These are phyloP conservation scores for Margaritispora aquatica DNA, from an alignment of 495 filamentous ascomycete species.

Conservation along the genomic window DNA sequence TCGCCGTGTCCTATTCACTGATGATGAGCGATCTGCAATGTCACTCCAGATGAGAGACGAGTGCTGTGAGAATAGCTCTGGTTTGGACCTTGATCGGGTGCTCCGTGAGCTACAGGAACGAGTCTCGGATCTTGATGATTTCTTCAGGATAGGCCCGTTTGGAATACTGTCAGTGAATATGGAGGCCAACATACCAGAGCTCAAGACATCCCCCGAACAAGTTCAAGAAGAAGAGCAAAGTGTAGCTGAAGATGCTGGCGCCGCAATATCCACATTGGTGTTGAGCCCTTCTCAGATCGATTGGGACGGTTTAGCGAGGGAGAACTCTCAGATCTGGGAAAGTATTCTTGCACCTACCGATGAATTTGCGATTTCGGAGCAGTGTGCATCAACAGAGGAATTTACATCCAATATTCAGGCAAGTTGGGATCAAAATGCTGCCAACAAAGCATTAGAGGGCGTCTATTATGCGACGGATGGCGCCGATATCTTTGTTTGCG, in stretches of 20 bases:
- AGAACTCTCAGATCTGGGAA: background rate
- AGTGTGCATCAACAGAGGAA: background rate
- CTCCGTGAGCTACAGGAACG: background rate
- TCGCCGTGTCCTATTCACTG: background rate
- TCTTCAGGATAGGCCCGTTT: background rate
- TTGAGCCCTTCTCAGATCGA: background rate
- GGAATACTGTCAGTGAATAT: background rate
- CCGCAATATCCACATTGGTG: background rate
- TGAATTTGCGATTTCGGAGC: background rate
- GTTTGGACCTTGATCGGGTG: background rate
- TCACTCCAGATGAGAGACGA: background rate
- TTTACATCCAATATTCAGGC: background rate
- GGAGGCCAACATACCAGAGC: constrained; percentile 19
- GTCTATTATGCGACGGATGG: constrained; percentile 40
- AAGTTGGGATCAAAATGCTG: background rate
- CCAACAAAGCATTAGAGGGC: constrained; percentile 48
- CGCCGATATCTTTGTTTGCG: background rate
- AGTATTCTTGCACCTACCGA: background rate
- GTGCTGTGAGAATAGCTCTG: background rate
- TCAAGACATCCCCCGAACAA: background rate
- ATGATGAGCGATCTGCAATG: background rate
- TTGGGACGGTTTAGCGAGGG: background rate
- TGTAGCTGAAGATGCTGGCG: background rate
- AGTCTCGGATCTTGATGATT: background rate
- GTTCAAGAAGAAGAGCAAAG: background rate